Percentiles rank a stretch among this genome's conserved stretches.
Conservation (phyloP, 2,329 filamentous ascomycete genomes). For the Penicillium verrucosum region DNA sequence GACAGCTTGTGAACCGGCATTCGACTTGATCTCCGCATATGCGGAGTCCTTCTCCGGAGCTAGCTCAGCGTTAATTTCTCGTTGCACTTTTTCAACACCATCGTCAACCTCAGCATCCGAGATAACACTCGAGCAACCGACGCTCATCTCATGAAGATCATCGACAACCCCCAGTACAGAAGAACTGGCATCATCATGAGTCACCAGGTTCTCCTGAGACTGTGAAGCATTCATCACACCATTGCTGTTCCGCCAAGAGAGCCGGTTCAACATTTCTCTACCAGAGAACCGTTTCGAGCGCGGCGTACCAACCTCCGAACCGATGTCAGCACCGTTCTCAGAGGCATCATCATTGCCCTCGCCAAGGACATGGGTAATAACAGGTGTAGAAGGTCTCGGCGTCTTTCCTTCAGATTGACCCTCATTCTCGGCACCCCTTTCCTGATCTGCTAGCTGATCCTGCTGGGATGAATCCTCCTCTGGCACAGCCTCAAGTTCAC, state of each 20-base stretch:
- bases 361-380: slow-evolving; percentile 17
- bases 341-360: slow-evolving; percentile 53
- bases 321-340: slow-evolving; percentile 61
- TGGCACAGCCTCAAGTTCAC: slow-evolving; percentile 11
- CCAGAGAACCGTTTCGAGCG: slow-evolving; percentile 34
- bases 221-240: slow-evolving; percentile 25
- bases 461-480: slow-evolving; percentile 11
- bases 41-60: background rate
- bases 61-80: background rate
- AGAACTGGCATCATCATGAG: slow-evolving; percentile 18
- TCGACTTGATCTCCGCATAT: background rate
- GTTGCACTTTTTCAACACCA: background rate
- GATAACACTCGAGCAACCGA: slow-evolving; percentile 16
- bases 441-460: background rate
- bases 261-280: slow-evolving; percentile 23
- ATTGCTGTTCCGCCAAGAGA: slow-evolving; percentile 25
- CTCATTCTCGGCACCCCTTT: background rate
- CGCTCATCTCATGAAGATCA: slow-evolving; percentile 20
- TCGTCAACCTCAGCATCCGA: slow-evolving; percentile 3
- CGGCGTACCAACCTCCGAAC: slow-evolving; percentile 32
- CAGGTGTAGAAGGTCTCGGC: slow-evolving; percentile 4
- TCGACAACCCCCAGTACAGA: slow-evolving; percentile 29
- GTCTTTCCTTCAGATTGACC: background rate
- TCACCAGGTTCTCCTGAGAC: slow-evolving; percentile 35
- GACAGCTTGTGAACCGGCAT: background rate